Evolutionary conservation across 2,329 filamentous ascomycete genomes (phyloP), one percentile per base, ranked within the genome.

Genomic region (Rutstroemia sp.): DNA sequence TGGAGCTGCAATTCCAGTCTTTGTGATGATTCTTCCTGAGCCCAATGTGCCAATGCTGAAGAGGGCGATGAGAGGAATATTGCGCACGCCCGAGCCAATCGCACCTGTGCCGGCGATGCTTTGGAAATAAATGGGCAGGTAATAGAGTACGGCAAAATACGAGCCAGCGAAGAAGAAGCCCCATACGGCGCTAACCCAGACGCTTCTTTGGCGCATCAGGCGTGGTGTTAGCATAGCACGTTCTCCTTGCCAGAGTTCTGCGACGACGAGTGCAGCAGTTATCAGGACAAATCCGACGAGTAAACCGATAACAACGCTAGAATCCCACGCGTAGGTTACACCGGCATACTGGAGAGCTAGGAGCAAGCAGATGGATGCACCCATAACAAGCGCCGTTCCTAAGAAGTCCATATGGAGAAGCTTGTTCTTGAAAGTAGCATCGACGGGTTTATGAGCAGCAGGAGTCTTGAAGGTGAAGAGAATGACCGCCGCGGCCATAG

Each of bases 361-460:
- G 41, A 77, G 67, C 57, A 72, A 70, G 60, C 65, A 62, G 65
- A 71, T 63, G 65, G 68, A 63, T 61, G 68, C 68, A 70, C 78
- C 73, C 45, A 78, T 67, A 37, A 78, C 59, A 16, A 69, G 57
- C 27, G 5, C 27, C 4, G 73, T 70, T 2, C 77, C 78, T 1
- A 73, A 57, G 4, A 74, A 69, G 58, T 80, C 78, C 69, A 80
- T 74, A 60, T 79, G 75, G 0, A 73, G 65, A 19, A 78, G 51
- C 67, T 78, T 78, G 61, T 78, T 73, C 6, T 65, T 63, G 6
- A 75, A 61, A 2, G 72, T 61, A 2, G 73, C 68, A 57, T 70
- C 48, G 21, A 63, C 67, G 2, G 73, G 73, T 0, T 72, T 64
- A n/a, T 72, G 73, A 52, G 66, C 68, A 34, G 65, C 66, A 25